Percentiles rank a stretch among this genome's conserved stretches.
Evolutionary conservation across 106 monocot species (phyloP).

Genomic region (Platanthera guangdongensis): DNA sequence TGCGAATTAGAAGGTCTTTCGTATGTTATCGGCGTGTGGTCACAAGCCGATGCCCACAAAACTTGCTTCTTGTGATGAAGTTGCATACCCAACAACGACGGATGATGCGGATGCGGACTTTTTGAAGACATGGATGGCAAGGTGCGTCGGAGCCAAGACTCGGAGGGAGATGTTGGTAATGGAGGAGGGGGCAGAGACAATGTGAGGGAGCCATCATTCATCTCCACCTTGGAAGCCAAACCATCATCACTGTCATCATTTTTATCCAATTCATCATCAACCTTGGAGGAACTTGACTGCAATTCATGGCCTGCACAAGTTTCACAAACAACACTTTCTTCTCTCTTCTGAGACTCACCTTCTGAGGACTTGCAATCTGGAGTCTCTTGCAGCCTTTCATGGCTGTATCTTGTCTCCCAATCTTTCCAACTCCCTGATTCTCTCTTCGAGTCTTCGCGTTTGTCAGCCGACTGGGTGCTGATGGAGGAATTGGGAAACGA

Average conservation of each 20-base stretch:
- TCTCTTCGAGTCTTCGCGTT: conserved; percentile 33
- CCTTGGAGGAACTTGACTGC: conserved; percentile 3
- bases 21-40: conserved; percentile 11
- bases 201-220: conserved; percentile 4
- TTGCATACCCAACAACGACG: conserved; percentile 40
- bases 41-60: conserved; percentile 1
- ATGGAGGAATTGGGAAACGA: conserved; percentile 17
- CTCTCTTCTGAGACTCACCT: conserved; percentile 12
- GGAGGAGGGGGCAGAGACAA: conserved; percentile 37
- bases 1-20: conserved; percentile 19
- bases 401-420: conserved; percentile 15
- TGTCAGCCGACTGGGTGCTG: conserved; percentile 31
- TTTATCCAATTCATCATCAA: conserved; percentile 4
- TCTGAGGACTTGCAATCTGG: conserved; percentile 18
- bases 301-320: conserved; percentile 9
- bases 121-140: conserved; percentile 60
- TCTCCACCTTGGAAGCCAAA: conserved; percentile 10
- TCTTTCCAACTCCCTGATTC: conserved; percentile 13
- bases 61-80: conserved; percentile 25
- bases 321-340: conserved; percentile 18
- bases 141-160: conserved; percentile 71
- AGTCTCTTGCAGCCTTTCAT: conserved; percentile 11
- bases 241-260: conserved; percentile 4
- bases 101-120: conserved; percentile 16
- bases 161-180: conserved; percentile 66